phyloP scores from a whole-genome alignment of 129 eudicot species.

The Lonicera japonica region DNA sequence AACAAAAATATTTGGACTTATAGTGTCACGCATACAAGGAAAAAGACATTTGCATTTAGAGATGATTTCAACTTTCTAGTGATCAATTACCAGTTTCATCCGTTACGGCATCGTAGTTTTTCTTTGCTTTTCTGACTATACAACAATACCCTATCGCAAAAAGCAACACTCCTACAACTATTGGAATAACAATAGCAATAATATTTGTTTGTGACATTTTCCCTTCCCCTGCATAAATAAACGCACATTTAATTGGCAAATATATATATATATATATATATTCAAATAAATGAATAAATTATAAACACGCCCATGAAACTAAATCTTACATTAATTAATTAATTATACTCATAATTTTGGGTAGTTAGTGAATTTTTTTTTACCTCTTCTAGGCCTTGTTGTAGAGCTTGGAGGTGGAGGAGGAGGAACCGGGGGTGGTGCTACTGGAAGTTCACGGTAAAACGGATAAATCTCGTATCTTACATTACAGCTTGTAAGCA shows the following conservation, averaged over 20 bases:
- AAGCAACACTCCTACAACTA: conserved; percentile 4
- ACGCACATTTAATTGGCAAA: not conserved
- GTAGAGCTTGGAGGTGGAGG: conserved; percentile 1
- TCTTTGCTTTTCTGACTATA: conserved; percentile 4
- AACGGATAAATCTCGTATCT: conserved; percentile 27
- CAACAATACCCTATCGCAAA: conserved; percentile 1
- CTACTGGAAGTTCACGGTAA: conserved; percentile 17
- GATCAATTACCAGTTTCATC: conserved; percentile 3
- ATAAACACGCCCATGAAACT: no score
- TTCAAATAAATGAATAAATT: no score
- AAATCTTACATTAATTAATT: not conserved
- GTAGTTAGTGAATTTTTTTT: not conserved
- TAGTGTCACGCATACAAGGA: not conserved
- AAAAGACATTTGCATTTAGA: not conserved
- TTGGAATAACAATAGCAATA: conserved; percentile 8
- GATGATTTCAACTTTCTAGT: not conserved
- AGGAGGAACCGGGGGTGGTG: conserved; percentile 6
- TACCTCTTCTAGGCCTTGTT: not conserved
- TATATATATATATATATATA: no score
- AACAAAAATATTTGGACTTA: not conserved
- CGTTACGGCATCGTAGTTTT: not conserved
- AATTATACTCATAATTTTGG: not conserved
- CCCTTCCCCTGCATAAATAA: conserved; percentile 17
- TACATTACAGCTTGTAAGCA: conserved; percentile 15
- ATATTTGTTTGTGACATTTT: conserved; percentile 7